A percentile compares a stretch with the other conserved stretches of the same genome.
These are phyloP conservation scores for Physcomitrellopsis africana DNA, from an alignment of 225 moss, liverwort and hornwort species.

Conservation along the genomic window DNA sequence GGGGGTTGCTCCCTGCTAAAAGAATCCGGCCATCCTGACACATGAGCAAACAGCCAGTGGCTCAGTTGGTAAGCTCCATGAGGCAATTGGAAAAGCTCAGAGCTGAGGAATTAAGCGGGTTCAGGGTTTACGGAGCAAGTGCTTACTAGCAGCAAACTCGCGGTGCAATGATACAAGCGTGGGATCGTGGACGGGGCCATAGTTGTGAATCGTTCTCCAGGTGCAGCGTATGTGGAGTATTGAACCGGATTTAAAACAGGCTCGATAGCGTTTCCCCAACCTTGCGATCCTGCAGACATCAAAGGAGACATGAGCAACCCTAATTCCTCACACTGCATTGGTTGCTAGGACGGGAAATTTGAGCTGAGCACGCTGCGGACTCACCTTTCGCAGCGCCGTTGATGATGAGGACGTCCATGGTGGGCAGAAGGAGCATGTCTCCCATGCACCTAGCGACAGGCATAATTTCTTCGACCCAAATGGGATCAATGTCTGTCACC, in stretches of 20 bases:
- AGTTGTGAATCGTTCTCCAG: slow-evolving; percentile 44
- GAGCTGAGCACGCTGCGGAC: background rate
- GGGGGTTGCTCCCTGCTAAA: slow-evolving; percentile 53
- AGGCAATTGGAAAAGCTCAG: background rate
- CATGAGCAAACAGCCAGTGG: background rate
- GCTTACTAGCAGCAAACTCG: slow-evolving; percentile 53
- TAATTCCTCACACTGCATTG: background rate
- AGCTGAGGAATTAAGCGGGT: background rate
- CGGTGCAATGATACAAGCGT: slow-evolving; percentile 69
- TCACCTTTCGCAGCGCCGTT: slow-evolving; percentile 48
- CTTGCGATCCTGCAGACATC: slow-evolving; percentile 55
- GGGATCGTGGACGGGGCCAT: slow-evolving; percentile 53
- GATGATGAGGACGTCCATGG: slow-evolving; percentile 45
- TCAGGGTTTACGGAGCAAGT: background rate
- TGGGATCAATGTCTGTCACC: slow-evolving; percentile 38
- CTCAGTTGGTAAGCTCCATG: background rate
- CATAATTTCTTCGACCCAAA: slow-evolving; percentile 49
- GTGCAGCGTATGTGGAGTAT: slow-evolving; percentile 45
- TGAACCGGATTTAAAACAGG: slow-evolving; percentile 55
- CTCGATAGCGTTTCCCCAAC: slow-evolving; percentile 60
- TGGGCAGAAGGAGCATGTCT: slow-evolving; percentile 51
- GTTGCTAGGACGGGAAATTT: background rate
- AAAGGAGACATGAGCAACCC: background rate
- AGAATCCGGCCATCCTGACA: slow-evolving; percentile 46
- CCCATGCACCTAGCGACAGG: slow-evolving; percentile 49